Conservation (phyloP, 2,329 filamentous ascomycete genomes). For the Pestalotiopsis sp. region DNA sequence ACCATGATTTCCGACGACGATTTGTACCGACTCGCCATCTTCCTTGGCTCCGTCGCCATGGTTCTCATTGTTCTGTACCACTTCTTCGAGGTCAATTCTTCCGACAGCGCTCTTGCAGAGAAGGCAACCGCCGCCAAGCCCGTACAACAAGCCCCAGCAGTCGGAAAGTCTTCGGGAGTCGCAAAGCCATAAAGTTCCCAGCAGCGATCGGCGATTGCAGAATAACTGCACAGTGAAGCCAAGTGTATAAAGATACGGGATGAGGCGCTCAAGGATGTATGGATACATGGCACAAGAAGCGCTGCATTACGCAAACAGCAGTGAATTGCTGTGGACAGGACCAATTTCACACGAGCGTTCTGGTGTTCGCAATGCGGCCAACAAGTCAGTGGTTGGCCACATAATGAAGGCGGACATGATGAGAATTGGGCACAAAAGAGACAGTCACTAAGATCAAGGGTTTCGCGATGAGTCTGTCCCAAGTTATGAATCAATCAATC, state of each 20-base stretch:
- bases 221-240: background rate
- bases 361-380: background rate
- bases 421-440: background rate
- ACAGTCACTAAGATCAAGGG: background rate
- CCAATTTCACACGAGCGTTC: background rate
- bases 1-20: conserved; percentile 94
- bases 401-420: background rate
- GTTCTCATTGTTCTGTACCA: conserved; percentile 93
- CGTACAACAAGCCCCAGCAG: conserved; percentile 24
- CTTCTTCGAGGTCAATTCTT: conserved; percentile 90
- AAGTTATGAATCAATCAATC: background rate
- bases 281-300: background rate
- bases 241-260: background rate
- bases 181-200: conserved; percentile 17
- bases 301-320: background rate
- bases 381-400: background rate
- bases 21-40: conserved; percentile 89
- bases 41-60: conserved; percentile 89
- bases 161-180: conserved; percentile 23
- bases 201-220: background rate
- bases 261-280: background rate
- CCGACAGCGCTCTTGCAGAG: conserved; percentile 27
- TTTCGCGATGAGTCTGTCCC: background rate
- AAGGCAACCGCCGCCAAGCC: conserved; percentile 31
- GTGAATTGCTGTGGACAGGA: background rate